Percentiles rank a stretch among this genome's conserved stretches.
Evolutionary conservation across 108 stramenopile species (phyloP).

Genomic region (Asterionellopsis glacialis): DNA sequence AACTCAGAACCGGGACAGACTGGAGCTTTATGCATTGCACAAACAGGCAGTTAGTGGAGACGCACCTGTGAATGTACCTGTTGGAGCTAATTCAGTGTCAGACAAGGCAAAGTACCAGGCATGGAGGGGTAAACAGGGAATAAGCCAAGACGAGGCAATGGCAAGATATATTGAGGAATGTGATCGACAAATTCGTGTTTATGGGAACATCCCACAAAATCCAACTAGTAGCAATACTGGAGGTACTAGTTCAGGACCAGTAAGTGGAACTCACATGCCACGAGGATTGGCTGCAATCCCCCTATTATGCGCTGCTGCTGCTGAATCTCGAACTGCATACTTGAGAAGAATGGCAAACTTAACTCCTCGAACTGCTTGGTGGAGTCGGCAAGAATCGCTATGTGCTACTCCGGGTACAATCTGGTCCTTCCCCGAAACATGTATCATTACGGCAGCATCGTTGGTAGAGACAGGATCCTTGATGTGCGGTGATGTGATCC

Average conservation of each 20-base stretch:
- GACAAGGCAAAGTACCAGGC: conserved; percentile 81
- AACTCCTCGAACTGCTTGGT: conserved; percentile 62
- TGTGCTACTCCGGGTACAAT: conserved; percentile 50
- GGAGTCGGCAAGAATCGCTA: conserved; percentile 78
- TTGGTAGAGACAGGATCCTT: conserved; percentile 55
- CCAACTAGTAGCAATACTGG: conserved; percentile 4
- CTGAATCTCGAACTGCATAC: conserved; percentile 74
- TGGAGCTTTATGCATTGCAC: conserved; percentile 90
- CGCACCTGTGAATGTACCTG: conserved; percentile 42
- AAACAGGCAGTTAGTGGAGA: conserved; percentile 80
- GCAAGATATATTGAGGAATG: conserved; percentile 64
- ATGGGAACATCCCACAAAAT: conserved; percentile 47
- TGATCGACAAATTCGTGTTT: conserved; percentile 75
- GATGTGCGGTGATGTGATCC: conserved; percentile 9
- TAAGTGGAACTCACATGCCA: conserved; percentile 31
- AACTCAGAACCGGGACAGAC: conserved; percentile 67
- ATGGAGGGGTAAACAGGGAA: conserved; percentile 65
- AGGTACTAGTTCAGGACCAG: neutral
- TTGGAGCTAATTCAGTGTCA: conserved; percentile 32
- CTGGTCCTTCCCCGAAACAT: conserved; percentile 50
- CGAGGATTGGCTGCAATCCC: conserved; percentile 80
- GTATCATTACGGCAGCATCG: conserved; percentile 44
- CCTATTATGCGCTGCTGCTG: conserved; percentile 73
- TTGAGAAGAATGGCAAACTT: conserved; percentile 52
- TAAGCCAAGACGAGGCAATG: conserved; percentile 66